These are phyloP conservation scores for Daucus carota DNA, from an alignment of 129 eudicot species.

Conservation along the genomic window DH1_v3.0 NC_030382.2:55619001-55619500, in stretches of 20 bases:
- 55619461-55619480: conserved; percentile 49
- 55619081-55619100: conserved; percentile 47
- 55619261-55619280: conserved; percentile 84
- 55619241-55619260: conserved; percentile 93
- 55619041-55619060: neutral
- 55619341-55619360: conserved; percentile 72
- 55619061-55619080: neutral
- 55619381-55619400: conserved; percentile 75
- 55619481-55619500: neutral
- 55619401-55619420: conserved; percentile 93
- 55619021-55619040: neutral
- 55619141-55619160: conserved; percentile 68
- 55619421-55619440: conserved; percentile 82
- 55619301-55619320: conserved; percentile 2
- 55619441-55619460: conserved; percentile 64
- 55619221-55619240: conserved; percentile 90
- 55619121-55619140: conserved; percentile 93
- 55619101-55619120: conserved; percentile 97
- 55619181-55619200: conserved; percentile 71
- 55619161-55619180: conserved; percentile 80
- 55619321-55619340: conserved; percentile 10
- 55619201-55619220: conserved; percentile 63
- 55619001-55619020: too few relatives aligned
- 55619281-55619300: conserved; percentile 11
- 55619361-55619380: conserved; percentile 78